These are phyloP conservation scores for Ophiostoma sp. DNA, from an alignment of 2,329 filamentous ascomycete genomes.

Conservation along the genomic window DNA sequence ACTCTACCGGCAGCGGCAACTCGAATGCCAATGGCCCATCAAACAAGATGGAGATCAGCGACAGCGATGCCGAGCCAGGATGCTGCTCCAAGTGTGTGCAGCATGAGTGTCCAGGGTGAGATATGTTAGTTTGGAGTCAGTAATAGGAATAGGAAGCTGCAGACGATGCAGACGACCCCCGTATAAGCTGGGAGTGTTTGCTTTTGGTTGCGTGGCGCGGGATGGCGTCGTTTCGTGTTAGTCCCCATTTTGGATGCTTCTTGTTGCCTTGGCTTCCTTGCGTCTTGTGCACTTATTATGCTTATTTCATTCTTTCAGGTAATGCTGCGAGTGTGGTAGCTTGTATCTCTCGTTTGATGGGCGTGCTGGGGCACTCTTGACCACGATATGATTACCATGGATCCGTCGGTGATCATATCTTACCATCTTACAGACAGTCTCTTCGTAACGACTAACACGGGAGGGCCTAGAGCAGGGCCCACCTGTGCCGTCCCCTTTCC, in stretches of 20 bases:
- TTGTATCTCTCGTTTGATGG: too few relatives aligned
- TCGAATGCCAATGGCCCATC: constrained; percentile 54
- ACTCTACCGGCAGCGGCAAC: constrained; percentile 64
- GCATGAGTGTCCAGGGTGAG: too few relatives aligned
- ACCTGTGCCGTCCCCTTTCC: background rate
- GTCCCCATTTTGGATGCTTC: background rate
- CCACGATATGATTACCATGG: background rate
- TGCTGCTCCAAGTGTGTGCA: constrained; percentile 58
- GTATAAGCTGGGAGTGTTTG: background rate
- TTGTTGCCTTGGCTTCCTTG: too few relatives aligned
- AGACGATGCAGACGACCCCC: background rate
- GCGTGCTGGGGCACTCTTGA: too few relatives aligned
- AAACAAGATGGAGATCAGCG: constrained; percentile 74
- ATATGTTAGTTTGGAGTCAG: background rate
- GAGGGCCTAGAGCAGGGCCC: background rate
- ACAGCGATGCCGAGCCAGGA: constrained; percentile 60
- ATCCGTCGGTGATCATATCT: background rate
- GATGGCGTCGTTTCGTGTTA: constrained; percentile 3
- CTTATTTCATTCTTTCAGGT: background rate
- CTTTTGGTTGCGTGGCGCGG: background rate
- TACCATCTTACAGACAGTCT: background rate
- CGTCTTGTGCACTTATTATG: background rate
- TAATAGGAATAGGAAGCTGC: background rate
- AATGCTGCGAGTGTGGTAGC: background rate
- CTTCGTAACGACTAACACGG: background rate